Percentiles rank a stretch among this genome's conserved stretches.
phyloP scores from a whole-genome alignment of 345 rosid species.

The Citrus unshiu region DNA sequence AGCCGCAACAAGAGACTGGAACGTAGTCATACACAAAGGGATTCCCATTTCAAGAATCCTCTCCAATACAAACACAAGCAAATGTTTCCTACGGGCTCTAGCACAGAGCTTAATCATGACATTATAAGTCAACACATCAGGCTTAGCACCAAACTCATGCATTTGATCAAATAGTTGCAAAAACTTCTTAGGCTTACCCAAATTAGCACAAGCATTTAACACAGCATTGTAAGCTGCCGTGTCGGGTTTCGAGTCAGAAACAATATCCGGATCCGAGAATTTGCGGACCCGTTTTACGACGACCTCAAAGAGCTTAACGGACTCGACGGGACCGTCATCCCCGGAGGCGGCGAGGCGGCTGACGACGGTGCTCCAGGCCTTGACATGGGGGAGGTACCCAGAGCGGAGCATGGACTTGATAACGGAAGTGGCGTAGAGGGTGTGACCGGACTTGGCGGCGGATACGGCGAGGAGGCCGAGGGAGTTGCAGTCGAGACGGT shows the following conservation, averaged over 20 bases:
- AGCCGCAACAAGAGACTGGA: constrained; percentile 86
- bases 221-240: constrained; percentile 79
- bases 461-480: constrained; percentile 86
- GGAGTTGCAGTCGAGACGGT: constrained; percentile 86
- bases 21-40: constrained; percentile 65
- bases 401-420: constrained; percentile 91
- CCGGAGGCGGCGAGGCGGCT: constrained; percentile 61
- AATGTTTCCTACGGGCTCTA: constrained; percentile 54
- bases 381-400: constrained; percentile 86
- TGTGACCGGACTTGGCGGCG: constrained; percentile 72
- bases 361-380: constrained; percentile 86
- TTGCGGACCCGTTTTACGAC: constrained; percentile 49
- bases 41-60: constrained; percentile 52
- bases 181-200: constrained; percentile 60
- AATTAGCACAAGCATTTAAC: constrained; percentile 81
- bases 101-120: constrained; percentile 88
- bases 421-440: constrained; percentile 65
- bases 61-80: constrained; percentile 80
- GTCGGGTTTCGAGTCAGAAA: constrained; percentile 65
- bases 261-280: constrained; percentile 43
- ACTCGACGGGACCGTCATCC: constrained; percentile 63
- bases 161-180: constrained; percentile 66
- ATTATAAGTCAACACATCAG: constrained; percentile 78
- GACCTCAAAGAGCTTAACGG: constrained; percentile 54
- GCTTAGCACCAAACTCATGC: constrained; percentile 52